Conservation (phyloP, 116 monocot genomes). For the Posidonia oceanica region DNA sequence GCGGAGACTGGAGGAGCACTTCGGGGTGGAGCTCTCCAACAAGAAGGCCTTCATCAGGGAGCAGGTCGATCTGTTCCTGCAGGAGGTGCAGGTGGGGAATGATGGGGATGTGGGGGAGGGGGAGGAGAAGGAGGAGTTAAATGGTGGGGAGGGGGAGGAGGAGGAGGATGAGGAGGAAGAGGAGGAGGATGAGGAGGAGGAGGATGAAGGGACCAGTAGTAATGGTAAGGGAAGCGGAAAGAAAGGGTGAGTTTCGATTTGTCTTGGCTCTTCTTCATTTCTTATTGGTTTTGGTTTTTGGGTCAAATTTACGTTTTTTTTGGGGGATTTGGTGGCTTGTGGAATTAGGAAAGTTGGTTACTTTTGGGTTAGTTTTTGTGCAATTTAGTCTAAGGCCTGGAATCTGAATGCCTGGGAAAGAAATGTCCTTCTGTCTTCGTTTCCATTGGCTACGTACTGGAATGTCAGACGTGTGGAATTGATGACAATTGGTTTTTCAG, state of each 20-base stretch:
- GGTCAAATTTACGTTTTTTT: neutral
- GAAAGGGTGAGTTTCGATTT: conserved; percentile 23
- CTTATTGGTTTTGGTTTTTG: neutral
- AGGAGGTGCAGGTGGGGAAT: conserved; percentile 13
- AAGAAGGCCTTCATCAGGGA: conserved; percentile 79
- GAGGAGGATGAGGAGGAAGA: conserved; percentile 21
- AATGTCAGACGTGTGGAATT: no score
- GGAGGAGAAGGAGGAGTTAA: conserved; percentile 12
- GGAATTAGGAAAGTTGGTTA: neutral
- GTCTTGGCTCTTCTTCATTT: neutral
- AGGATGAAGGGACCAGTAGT: conserved; percentile 13
- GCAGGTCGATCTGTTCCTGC: conserved; percentile 69
- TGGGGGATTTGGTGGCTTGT: neutral
- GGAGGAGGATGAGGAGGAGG: conserved; percentile 25
- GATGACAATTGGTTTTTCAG: no score
- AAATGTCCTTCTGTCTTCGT: neutral
- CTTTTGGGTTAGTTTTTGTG: neutral
- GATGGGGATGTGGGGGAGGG: conserved; percentile 11
- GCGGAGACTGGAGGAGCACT: conserved; percentile 68
- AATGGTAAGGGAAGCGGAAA: conserved; percentile 25
- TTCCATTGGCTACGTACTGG: neutral
- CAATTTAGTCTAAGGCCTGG: neutral
- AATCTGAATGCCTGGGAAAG: no score
- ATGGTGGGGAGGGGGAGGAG: conserved; percentile 14
- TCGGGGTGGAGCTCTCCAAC: conserved; percentile 50